Conservation (phyloP, 2,329 filamentous ascomycete species). For the Dactylella cylindrospora region DNA sequence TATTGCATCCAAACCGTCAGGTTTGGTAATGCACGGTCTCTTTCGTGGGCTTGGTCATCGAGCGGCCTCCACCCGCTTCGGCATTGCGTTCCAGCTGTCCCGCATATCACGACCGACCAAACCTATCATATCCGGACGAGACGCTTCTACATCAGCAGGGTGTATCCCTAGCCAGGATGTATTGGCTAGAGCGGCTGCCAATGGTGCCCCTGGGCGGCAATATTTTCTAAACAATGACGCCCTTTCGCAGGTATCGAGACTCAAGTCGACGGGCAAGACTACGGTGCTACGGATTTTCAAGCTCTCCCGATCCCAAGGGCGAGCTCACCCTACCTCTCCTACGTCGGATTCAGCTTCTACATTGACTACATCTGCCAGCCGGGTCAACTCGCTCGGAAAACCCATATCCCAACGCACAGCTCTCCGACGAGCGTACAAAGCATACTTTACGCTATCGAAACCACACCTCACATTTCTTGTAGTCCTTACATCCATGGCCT, state of each 20-base stretch:
- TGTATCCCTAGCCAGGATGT: neutral
- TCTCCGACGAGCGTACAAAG: slow-evolving; percentile 68
- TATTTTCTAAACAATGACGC: slow-evolving; percentile 36
- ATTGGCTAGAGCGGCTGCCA: neutral
- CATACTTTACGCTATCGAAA: slow-evolving; percentile 90
- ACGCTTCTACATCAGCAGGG: slow-evolving; percentile 13
- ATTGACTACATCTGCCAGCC: neutral
- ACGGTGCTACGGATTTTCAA: slow-evolving; percentile 12
- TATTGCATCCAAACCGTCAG: slow-evolving; percentile 34
- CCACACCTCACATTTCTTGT: slow-evolving; percentile 89
- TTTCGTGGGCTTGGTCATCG: slow-evolving; percentile 37
- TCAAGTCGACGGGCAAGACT: neutral
- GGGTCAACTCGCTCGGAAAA: slow-evolving; percentile 20
- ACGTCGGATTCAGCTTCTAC: slow-evolving; percentile 1
- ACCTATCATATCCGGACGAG: slow-evolving; percentile 15
- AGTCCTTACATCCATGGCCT: slow-evolving; percentile 82
- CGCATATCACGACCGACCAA: slow-evolving; percentile 14
- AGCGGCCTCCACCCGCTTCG: slow-evolving; percentile 31
- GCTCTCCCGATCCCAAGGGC: slow-evolving; percentile 12
- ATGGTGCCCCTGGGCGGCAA: slow-evolving; percentile 6
- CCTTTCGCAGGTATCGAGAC: slow-evolving; percentile 7
- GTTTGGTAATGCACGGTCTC: slow-evolving; percentile 33
- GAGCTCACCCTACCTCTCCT: slow-evolving; percentile 20
- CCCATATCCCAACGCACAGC: slow-evolving; percentile 52
- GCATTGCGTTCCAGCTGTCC: slow-evolving; percentile 33